A percentile compares a stretch with the other conserved stretches of the same genome.
Conservation (phyloP, 1,139 yeast genomes). For the Hansenula anomala region DNA sequence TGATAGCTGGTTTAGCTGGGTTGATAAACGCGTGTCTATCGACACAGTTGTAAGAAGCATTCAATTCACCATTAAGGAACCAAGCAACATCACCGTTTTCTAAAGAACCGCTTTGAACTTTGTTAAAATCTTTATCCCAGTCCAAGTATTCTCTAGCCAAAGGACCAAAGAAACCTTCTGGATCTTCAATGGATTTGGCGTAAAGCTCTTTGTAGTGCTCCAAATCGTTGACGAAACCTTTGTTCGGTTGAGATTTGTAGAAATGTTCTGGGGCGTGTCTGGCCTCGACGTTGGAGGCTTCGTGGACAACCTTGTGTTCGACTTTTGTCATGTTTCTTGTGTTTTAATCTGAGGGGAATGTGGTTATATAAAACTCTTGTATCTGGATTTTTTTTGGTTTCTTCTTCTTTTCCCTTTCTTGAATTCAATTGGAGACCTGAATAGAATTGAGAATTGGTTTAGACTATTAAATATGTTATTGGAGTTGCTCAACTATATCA, state of each 20-base stretch:
- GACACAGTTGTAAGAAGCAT: constrained; percentile 93
- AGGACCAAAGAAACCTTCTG: constrained; percentile 80
- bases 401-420: no score
- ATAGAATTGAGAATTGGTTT: no score
- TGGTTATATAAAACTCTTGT: no score
- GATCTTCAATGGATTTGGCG: constrained; percentile 72
- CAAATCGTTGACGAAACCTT: constrained; percentile 42
- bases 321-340: constrained; percentile 1
- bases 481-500: not conserved
- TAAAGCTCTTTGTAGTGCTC: constrained; percentile 76
- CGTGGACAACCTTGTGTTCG: constrained; percentile 58
- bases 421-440: no score
- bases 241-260: constrained; percentile 64
- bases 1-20: constrained; percentile 86
- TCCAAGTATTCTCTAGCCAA: constrained; percentile 71
- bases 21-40: constrained; percentile 89
- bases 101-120: constrained; percentile 70
- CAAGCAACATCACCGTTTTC: constrained; percentile 82
- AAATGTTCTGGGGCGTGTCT: constrained; percentile 73
- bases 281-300: constrained; percentile 64
- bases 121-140: constrained; percentile 82
- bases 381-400: no score
- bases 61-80: constrained; percentile 91
- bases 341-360: not conserved
- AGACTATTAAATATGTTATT: no score